These are phyloP conservation scores for Zangia roseola DNA, from an alignment of 768 basidiomycete genomes.

Conservation along the genomic window DNA sequence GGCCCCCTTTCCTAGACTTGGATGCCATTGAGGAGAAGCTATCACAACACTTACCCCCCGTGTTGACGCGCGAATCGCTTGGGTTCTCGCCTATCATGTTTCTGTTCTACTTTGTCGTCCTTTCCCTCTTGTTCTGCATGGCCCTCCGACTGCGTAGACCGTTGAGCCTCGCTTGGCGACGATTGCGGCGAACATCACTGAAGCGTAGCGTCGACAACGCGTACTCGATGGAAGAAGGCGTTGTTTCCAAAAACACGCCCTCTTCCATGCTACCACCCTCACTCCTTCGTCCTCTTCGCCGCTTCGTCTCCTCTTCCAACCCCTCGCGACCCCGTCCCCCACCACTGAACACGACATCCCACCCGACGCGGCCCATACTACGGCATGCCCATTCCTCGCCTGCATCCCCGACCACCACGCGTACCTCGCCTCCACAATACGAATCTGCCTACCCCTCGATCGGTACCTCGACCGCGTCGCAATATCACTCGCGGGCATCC, in stretches of 20 bases:
- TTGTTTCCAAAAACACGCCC: slow-evolving; percentile 6
- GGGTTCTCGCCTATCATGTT: slow-evolving; percentile 72
- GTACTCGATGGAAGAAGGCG: slow-evolving; percentile 51
- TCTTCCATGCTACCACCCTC: slow-evolving; percentile 24
- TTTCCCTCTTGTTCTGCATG: slow-evolving; percentile 43
- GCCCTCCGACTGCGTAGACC: slow-evolving; percentile 58
- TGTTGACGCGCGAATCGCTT: slow-evolving; percentile 59
- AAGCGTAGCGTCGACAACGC: slow-evolving; percentile 28
- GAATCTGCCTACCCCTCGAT: slow-evolving; percentile 22
- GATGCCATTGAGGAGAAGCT: slow-evolving; percentile 62
- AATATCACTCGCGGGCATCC: slow-evolving; percentile 32
- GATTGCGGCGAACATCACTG: slow-evolving; percentile 43
- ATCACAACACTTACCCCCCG: slow-evolving; percentile 63
- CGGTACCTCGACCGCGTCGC: slow-evolving; percentile 34
- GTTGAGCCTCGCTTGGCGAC: slow-evolving; percentile 43
- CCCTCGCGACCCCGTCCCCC: slow-evolving; percentile 22
- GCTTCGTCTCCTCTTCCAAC: slow-evolving; percentile 21
- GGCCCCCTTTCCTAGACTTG: slow-evolving; percentile 59
- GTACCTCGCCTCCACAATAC: slow-evolving; percentile 11
- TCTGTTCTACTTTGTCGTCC: slow-evolving; percentile 50
- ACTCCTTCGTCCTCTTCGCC: slow-evolving; percentile 29
- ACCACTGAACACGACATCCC: slow-evolving; percentile 16
- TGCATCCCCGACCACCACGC: slow-evolving; percentile 8
- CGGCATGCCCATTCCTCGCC: slow-evolving; percentile 25
- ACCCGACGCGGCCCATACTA: slow-evolving; percentile 11